Conservation (phyloP, 768 basidiomycete genomes). For the Atractiella rhizophila region DNA sequence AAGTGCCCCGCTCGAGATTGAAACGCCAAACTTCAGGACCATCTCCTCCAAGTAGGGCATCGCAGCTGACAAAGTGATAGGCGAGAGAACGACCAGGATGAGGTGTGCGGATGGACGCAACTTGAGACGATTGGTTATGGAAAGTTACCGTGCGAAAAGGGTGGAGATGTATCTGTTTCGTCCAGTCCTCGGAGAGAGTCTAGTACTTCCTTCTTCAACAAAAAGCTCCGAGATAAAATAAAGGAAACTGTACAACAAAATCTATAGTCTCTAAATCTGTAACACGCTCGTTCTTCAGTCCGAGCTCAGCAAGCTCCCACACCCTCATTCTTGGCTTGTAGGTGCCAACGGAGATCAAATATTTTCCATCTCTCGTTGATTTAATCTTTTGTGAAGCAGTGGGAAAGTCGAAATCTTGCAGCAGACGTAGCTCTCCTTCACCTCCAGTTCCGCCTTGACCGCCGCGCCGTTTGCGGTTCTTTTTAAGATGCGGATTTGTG, state of each 20-base stretch:
- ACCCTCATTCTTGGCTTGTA: constrained; percentile 96
- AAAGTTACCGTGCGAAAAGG: constrained; percentile 80
- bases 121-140: constrained; percentile 77
- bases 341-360: constrained; percentile 78
- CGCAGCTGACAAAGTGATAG: constrained; percentile 84
- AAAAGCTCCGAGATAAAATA: neutral
- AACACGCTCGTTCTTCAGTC: constrained; percentile 84
- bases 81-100: constrained; percentile 73
- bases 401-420: constrained; percentile 89
- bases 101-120: constrained; percentile 81
- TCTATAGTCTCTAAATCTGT: constrained; percentile 93
- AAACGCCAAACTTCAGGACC: constrained; percentile 75
- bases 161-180: constrained; percentile 89
- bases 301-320: constrained; percentile 78
- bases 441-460: too few relatives aligned
- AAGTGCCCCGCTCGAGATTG: constrained; percentile 84
- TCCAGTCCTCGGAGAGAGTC: constrained; percentile 96
- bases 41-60: constrained; percentile 57
- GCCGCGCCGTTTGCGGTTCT: too few relatives aligned
- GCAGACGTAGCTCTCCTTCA: too few relatives aligned
- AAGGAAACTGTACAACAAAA: constrained; percentile 57
- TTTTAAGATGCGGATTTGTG: too few relatives aligned
- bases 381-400: constrained; percentile 81
- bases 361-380: constrained; percentile 70
- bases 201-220: constrained; percentile 21